Base-by-base conservation (phyloP, 768 basidiomycete species). In the Tulasnella sp. region DNA sequence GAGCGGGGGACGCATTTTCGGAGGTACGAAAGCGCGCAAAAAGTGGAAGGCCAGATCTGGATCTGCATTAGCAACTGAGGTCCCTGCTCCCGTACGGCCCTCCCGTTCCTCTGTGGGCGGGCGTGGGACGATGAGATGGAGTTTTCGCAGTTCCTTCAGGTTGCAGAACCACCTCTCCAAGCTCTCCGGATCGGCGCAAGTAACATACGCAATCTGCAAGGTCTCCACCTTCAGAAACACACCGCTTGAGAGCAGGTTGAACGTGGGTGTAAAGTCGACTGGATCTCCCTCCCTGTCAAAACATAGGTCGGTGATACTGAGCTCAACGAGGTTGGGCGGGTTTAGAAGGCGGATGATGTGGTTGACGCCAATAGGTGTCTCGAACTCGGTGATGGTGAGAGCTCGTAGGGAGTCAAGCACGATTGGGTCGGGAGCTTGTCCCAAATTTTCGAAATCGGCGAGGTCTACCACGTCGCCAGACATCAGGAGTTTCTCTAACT, bases 351-450 rank as follows among this genome's bases (percentile, higher is more conserved):
- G 52, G 23, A 53, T 30, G 32, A 34, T 53, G 17, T 34, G 32
- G 52, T 32, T 21, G 52, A 53, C 32, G 21, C 32, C 7, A 11
- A 21, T 4, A 17, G 52, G 34, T 21, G 1, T 11, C 7, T 53
- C 52, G 52, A 53, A 53, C 32, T 53, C 52, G 9, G 32, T 41
- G 52, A 21, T 38, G 4, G 52, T 53, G 29, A 53, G 52, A 7
- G 13, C 27, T 13, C 32, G 32, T 23, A 53, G 52, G 19, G 29
- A 53, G 15, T 32, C 15, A 4, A 53, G 52, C 13, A 4, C 17
- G 23, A 53, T 21, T 21, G 52, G 19, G n/a, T 32, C 42, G 9
- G 26, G 52, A 8, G 19, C 32, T n/a, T 11, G 4, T 27, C 21
- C 10, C 17, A 41, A 42, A 13, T 17, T 10, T 3, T 38, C 52